A percentile compares a stretch with the other conserved stretches of the same genome.
phyloP scores from a whole-genome alignment of 352 stramenopile species.

The Achlya hypogyna region DNA sequence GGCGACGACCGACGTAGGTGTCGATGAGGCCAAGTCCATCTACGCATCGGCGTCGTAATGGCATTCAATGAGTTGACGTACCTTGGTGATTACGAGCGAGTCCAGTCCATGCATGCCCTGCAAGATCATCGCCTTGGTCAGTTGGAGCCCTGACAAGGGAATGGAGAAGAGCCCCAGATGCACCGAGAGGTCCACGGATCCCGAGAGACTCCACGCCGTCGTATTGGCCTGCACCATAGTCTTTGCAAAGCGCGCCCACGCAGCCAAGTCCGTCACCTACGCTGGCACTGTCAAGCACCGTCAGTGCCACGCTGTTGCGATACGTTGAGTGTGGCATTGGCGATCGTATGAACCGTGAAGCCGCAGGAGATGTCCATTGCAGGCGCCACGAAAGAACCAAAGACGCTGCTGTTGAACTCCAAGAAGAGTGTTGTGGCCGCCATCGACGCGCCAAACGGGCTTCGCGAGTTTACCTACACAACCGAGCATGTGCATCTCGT shows the following conservation, averaged over 20 bases:
- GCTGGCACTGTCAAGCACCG: not conserved
- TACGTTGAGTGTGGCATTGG: conserved; percentile 13
- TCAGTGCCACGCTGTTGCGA: not conserved
- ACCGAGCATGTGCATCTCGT: not conserved
- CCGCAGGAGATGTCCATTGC: conserved; percentile 16
- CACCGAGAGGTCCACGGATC: conserved; percentile 3
- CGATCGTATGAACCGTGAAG: conserved; percentile 11
- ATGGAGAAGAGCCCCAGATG: conserved; percentile 9
- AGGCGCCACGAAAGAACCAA: conserved; percentile 3
- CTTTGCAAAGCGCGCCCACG: conserved; percentile 1
- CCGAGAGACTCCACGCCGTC: conserved; percentile 7
- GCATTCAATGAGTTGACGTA: not conserved
- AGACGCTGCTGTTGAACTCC: not conserved
- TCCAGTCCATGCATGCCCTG: conserved; percentile 4
- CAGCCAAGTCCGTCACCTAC: conserved; percentile 13
- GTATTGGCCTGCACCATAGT: conserved; percentile 13
- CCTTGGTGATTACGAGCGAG: conserved; percentile 6
- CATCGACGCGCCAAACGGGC: conserved; percentile 13
- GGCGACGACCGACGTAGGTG: not conserved
- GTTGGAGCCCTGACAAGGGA: not conserved
- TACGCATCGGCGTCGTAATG: not conserved
- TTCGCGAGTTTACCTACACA: conserved; percentile 12
- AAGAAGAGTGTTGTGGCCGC: not conserved
- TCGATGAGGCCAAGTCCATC: conserved; percentile 17
- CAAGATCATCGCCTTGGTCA: not conserved